Evolutionary conservation across 1,284 basidiomycete species (phyloP).

Genomic region (Pascua guehoae): DNA sequence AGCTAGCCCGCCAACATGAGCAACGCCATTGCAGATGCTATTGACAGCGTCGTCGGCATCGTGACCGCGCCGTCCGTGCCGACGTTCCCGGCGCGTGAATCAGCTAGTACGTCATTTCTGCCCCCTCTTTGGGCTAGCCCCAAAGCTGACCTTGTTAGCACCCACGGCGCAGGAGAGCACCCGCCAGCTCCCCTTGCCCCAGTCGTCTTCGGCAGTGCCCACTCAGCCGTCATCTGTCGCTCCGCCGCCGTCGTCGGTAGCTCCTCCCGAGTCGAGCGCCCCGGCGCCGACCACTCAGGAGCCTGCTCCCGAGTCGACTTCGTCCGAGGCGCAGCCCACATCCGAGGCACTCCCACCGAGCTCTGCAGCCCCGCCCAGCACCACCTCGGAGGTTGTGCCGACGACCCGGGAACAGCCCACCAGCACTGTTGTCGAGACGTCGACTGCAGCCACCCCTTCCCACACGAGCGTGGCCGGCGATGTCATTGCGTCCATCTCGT

Average conservation of each 20-base stretch:
- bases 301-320: not conserved
- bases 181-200: not conserved
- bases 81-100: too few relatives aligned
- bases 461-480: not conserved
- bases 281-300: not conserved
- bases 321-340: not conserved
- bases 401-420: not conserved
- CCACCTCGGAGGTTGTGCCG: not conserved
- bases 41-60: not conserved
- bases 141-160: not conserved
- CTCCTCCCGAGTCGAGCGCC: not conserved
- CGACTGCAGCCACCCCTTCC: not conserved
- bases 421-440: not conserved
- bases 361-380: constrained; percentile 1
- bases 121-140: too few relatives aligned
- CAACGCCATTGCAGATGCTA: not conserved
- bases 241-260: not conserved
- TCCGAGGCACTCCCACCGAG: not conserved
- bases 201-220: not conserved
- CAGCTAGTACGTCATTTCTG: not conserved
- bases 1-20: not conserved
- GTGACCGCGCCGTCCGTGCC: too few relatives aligned
- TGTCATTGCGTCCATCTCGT: not conserved
- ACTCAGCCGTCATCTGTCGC: not conserved
- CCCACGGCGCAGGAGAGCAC: too few relatives aligned